phyloP scores from a whole-genome alignment of 2,329 filamentous ascomycete species.

The Hawksworthiomyces lignivorus region DNA sequence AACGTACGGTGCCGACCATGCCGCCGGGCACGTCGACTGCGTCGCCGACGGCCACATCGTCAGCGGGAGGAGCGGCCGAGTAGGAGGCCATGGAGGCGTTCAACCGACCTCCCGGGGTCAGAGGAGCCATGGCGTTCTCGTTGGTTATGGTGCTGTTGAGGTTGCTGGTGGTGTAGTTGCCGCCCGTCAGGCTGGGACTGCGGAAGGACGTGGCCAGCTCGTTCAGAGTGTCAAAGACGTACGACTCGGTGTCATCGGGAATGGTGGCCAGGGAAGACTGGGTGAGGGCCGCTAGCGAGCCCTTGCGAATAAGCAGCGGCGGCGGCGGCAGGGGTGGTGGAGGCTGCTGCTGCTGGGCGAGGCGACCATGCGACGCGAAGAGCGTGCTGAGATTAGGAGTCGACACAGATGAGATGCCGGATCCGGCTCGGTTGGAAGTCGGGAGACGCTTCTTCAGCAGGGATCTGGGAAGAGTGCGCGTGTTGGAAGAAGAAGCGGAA shows the following conservation, averaged over 20 bases:
- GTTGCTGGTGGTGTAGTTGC: conserved; percentile 13
- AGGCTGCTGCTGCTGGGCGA: conserved; percentile 19
- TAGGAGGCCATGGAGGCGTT: conserved; percentile 18
- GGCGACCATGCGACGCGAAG: conserved; percentile 42
- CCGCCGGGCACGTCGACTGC: conserved; percentile 84
- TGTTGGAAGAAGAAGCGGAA: too few relatives aligned
- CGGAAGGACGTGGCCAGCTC: conserved; percentile 24
- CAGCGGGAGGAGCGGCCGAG: conserved; percentile 25
- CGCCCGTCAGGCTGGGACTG: not conserved
- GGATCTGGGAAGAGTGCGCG: too few relatives aligned
- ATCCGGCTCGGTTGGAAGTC: conserved; percentile 10
- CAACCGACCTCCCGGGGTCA: conserved; percentile 41
- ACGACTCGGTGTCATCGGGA: conserved; percentile 58
- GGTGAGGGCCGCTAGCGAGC: conserved; percentile 63
- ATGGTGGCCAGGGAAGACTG: conserved; percentile 54
- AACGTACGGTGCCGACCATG: conserved; percentile 86
- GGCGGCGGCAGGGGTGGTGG: conserved; percentile 16
- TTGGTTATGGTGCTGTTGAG: conserved; percentile 23
- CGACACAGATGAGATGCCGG: conserved; percentile 40
- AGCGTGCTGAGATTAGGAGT: conserved; percentile 51
- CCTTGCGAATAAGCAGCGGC: conserved; percentile 56
- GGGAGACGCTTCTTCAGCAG: conserved; percentile 1
- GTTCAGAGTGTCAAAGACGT: conserved; percentile 49
- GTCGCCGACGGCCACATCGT: conserved; percentile 67
- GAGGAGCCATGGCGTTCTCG: conserved; percentile 36